Evolutionary conservation across 306 rosid species (phyloP).

Genomic region (Quercus wislizeni): DNA sequence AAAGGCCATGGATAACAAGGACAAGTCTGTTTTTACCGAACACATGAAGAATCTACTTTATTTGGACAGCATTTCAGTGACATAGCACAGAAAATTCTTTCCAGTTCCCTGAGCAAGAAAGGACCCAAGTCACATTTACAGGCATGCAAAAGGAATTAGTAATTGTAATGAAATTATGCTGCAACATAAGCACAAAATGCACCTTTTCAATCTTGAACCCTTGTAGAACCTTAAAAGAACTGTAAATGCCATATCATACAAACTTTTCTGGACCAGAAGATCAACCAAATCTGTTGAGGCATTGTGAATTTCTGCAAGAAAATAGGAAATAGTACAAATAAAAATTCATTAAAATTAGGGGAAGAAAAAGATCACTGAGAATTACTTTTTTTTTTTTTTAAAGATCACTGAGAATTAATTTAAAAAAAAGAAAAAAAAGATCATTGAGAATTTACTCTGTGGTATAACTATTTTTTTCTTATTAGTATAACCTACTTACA

Average conservation of each 20-base stretch:
- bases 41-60: constrained; percentile 55
- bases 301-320: constrained; percentile 51
- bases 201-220: constrained; percentile 87
- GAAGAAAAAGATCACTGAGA: neutral
- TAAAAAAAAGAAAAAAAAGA: no score
- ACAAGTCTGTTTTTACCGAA: constrained; percentile 46
- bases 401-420: no score
- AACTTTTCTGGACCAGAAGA: constrained; percentile 66
- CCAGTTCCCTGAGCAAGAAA: constrained; percentile 69
- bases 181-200: neutral
- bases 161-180: neutral
- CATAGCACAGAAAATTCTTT: constrained; percentile 65
- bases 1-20: constrained; percentile 9
- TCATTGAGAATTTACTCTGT: no score
- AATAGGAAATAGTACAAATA: neutral
- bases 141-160: constrained; percentile 6
- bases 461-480: no score
- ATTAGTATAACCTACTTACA: no score
- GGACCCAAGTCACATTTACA: constrained; percentile 20
- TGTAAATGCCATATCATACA: constrained; percentile 74
- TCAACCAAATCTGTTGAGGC: constrained; percentile 70
- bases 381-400: no score
- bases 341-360: constrained; percentile 1
- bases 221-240: constrained; percentile 73
- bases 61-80: constrained; percentile 73